Base-by-base conservation (phyloP, 768 basidiomycete genomes). In the Dioszegia crocea region DNA sequence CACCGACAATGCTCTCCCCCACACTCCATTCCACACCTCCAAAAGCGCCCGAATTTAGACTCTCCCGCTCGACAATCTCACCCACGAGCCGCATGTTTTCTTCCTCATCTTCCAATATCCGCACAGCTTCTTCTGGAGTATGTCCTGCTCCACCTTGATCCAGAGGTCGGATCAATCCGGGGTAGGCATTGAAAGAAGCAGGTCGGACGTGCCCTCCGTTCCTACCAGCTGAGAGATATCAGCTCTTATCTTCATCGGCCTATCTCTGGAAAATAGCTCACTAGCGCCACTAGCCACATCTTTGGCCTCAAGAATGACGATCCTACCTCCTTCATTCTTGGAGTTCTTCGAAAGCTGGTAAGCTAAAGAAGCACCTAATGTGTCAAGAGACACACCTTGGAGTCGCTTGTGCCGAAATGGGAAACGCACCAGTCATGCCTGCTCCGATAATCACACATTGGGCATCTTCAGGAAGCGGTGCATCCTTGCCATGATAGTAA, bases 151-250 rank as follows among this genome's bases (percentile, higher is more conserved):
- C 73, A 9, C 64, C 64, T 45, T 55, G 31, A 6, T 27, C 17
- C 11, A 69, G 41, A 2, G 67, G 67, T 4, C n/a, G 26, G 27
- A 50, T 60, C 21, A 69, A 52, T 0, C 30, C 33, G 21, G 64
- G 41, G 29, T 53, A 61, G 4, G 59, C 11, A 10, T 21, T 47
- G 33, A 66, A 69, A n/a, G 64, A 63, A 36, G 31, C 56, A 2
- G 67, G 67, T 19, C 62, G 65, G 19, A 63, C 43, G 41, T 69
- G 67, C 39, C 67, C 67, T 3, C 67, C 67, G 47, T 69, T 69
- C 23, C 67, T 45, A 3, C 67, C 67, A 30, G 62, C 67, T 69
- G 33, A 23, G 16, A n/a, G 9, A 26, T 23, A 11, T 33, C 23
- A 38, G 53, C 2, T 19, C 23, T 23, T 19, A 45, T 2, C 23